Base-by-base conservation (phyloP, 129 eudicot species). In the Erigeron canadensis region DNA sequence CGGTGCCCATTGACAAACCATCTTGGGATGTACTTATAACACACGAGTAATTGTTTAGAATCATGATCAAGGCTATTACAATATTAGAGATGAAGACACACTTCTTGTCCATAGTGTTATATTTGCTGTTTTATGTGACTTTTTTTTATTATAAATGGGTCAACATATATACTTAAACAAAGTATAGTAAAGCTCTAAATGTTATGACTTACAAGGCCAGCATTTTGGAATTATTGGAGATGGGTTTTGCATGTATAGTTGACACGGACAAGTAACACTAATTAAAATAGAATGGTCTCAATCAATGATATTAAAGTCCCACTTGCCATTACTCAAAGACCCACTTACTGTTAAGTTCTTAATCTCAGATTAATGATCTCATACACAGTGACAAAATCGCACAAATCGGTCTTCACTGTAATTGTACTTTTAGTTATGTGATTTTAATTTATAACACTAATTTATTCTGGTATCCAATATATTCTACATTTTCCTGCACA, bases 31-130 rank as follows among this genome's bases (percentile, higher is more conserved):
- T 67, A 55, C n/a, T n/a, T n/a, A n/a, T n/a, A n/a, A 38, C 55
- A 75, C 34, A 28, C 4, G 2, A 10, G 46, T 43, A 6, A 45
- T 13, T 39, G 19, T 65, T 6, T 2, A 40, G 56, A 41, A 47
- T 12, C 21, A 23, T 41, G 46, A 72, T n/a, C n/a, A n/a, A 13
- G 17, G 55, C 22, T 44, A 72, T 45, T 4, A 45, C 61, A 45
- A 60, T 45, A 72, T 72, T 59, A 18, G 28, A 72, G 16, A 28
- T 72, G 69, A 72, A 72, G 68, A 15, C 28, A 72, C 10, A 1
- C 37, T 44, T 58, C 17, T 72, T 59, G 7, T 72, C 8, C 76
- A 72, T 72, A 34, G 3, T 11, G 59, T 34, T 59, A 22, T 5
- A 40, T 23, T 13, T 44, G 34, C 34, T 18, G 62, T 22, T 11